Evolutionary conservation across 345 rosid species (phyloP), one percentile per base, ranked within the genome.

Genomic region (Garcia nutans): DNA sequence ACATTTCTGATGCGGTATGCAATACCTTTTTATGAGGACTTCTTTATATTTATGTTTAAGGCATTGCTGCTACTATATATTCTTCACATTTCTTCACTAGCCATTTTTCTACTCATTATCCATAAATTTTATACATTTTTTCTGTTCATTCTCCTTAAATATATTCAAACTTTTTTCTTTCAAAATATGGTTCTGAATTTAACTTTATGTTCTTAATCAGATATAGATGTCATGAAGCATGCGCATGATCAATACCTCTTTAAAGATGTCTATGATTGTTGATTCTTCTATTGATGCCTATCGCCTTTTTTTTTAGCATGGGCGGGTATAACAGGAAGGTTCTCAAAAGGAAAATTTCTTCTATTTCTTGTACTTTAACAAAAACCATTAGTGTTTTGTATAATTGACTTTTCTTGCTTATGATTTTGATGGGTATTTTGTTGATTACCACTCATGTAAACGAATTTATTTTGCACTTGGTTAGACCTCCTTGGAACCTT

Each of bases 1-100:
- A 88, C 78, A 81, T 86, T 52, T 85, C 89, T 79, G 90, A 89
- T 75, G 92, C 90, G 86, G 88, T 87, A 83, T 62, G 86, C 54
- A 16, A 59, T 54, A 62, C 20, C 41, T 44, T 65, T 31, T 31
- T 55, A 42, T 26, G 8, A 31, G 22, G 52, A 37, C 54, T 65
- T 4, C n/a, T 23, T 54, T 22, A 26, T 54, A n/a, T 74, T 74
- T 44, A 28, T 31, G 55, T 26, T 68, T 68, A 68, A 42, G 67
- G 45, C 10, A 2, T 31, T 37, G 13, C 45, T 71, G 42, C 59
- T 66, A 59, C 8, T 72, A 65, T 41, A 4, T 33, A 19, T 1
- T 70, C 65, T 66, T 60, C 26, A 22, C 42, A 37, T 33, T 67
- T 72, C 78, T 74, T 33, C 41, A 52, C 37, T 16, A 45, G 4